Conservation (phyloP, 371 early-diverging fungal species). For the Nosema bombycis region DNA sequence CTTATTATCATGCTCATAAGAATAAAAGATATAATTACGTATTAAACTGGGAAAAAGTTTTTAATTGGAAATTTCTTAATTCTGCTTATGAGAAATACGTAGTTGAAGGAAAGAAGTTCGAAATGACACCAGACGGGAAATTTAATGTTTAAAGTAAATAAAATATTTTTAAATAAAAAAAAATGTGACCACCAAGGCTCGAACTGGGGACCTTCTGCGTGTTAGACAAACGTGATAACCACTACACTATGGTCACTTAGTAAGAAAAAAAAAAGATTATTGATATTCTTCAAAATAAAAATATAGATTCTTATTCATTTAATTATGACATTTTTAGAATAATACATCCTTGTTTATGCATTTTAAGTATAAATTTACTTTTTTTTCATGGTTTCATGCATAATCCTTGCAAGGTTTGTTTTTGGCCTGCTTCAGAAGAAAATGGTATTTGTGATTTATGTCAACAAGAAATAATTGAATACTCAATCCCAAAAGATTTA, state of each 20-base stretch:
- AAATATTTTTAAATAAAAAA: constrained; percentile 25
- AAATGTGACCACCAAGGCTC: constrained; percentile 69
- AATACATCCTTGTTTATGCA: not conserved
- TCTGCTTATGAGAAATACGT: constrained; percentile 35
- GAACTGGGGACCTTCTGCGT: constrained; percentile 78
- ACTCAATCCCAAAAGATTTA: not conserved
- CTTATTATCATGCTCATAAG: constrained; percentile 92
- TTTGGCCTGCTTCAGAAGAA: not conserved
- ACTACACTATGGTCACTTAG: constrained; percentile 76
- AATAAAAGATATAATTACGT: constrained; percentile 86
- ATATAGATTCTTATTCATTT: not conserved
- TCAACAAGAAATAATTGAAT: not conserved
- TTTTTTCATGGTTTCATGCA: not conserved
- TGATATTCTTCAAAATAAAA: not conserved
- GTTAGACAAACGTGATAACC: constrained; percentile 83
- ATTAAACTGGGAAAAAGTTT: constrained; percentile 82
- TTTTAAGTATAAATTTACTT: not conserved
- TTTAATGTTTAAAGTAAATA: no score
- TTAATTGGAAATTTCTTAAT: constrained; percentile 83
- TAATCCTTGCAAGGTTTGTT: not conserved
- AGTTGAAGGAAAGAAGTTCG: constrained; percentile 29
- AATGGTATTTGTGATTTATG: not conserved
- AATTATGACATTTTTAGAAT: no score
- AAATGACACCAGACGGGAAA: constrained; percentile 68
- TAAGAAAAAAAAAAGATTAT: no score